A percentile compares a stretch with the other conserved stretches of the same genome.
Conservation (phyloP, 2,329 filamentous ascomycete species). For the Curvularia verruculosa region DNA sequence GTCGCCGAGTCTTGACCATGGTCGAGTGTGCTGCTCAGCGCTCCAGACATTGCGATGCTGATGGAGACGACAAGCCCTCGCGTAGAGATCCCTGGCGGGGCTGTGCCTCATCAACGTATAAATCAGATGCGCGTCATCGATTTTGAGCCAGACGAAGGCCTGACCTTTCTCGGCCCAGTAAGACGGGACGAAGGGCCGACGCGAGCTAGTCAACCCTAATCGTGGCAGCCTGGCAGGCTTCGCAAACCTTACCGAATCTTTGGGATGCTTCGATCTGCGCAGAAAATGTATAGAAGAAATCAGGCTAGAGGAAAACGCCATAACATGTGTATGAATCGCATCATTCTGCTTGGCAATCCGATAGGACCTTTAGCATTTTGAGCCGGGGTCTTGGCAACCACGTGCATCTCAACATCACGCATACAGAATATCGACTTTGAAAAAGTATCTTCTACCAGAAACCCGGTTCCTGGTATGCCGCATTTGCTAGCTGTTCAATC, state of each 20-base stretch:
- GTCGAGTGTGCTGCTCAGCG: slow-evolving; percentile 6
- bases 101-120: slow-evolving; percentile 1
- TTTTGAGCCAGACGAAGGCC: not conserved
- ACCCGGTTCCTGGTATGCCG: not conserved
- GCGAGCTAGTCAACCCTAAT: not conserved
- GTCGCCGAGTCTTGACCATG: slow-evolving; percentile 9
- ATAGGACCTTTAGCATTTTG: not conserved
- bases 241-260: not conserved
- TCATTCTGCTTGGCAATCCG: not conserved
- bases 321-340: not conserved
- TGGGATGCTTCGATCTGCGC: not conserved
- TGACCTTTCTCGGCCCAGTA: not conserved
- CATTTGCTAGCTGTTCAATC: not conserved
- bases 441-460: not conserved
- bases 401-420: not conserved
- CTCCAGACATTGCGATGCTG: slow-evolving; percentile 8
- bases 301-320: not conserved
- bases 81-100: slow-evolving; percentile 7
- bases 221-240: not conserved
- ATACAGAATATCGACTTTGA: not conserved
- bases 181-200: slow-evolving; percentile 8
- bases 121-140: slow-evolving; percentile 15
- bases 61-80: slow-evolving; percentile 12
- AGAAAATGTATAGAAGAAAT: not conserved
- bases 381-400: not conserved